Base-by-base conservation (phyloP, 2,329 filamentous ascomycete species). In the Coniochaeta sp. region DNA sequence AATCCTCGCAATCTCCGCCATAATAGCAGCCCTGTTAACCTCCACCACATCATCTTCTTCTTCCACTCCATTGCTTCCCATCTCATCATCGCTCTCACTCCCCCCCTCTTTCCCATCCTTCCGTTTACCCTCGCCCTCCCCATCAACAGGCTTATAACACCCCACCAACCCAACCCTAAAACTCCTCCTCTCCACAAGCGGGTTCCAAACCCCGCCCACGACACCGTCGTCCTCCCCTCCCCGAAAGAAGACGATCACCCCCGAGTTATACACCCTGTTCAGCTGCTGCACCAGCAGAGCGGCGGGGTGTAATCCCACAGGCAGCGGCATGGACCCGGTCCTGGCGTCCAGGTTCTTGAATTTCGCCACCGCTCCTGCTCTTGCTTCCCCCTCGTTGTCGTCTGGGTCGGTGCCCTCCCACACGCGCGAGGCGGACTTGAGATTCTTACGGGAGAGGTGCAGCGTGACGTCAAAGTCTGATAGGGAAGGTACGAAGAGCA, bases 391-490 rank as follows among this genome's bases (percentile, higher is more conserved):
- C 31, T 14, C 30, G 35, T 28, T 47, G 63, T 20, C 60, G 33
- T 69, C 61, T 52, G 63, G 60, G 49, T 67, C 66, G 32, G 66
- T 64, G 58, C 60, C 40, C 68, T 64, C 60, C 68, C 52, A 26
- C 74, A 61, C 45, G 45, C 45, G 45, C 14, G 45, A 30, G 4
- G 45, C 28, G 56, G 63, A 56, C 61, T 72, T 73, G 42, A 79
- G 64, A 48, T 71, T 71, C 57, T 79, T 82, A 28, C 76, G 58
- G 14, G 81, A 79, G 18, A 97, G 72, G 62, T 86, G 81, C 51
- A 99, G 73, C n/a, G 92, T 71, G 56, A 97, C 86, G 65, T 97
- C 90, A 66, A 91, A 99, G 57, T 96, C 91, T 9, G 69, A 68
- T 6, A 89, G 74, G 0, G 85, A 81, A 3, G 86, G 76, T n/a